Evolutionary conservation across 352 stramenopile genomes (phyloP).

Genomic region (Pythium pectinolyticum): DNA sequence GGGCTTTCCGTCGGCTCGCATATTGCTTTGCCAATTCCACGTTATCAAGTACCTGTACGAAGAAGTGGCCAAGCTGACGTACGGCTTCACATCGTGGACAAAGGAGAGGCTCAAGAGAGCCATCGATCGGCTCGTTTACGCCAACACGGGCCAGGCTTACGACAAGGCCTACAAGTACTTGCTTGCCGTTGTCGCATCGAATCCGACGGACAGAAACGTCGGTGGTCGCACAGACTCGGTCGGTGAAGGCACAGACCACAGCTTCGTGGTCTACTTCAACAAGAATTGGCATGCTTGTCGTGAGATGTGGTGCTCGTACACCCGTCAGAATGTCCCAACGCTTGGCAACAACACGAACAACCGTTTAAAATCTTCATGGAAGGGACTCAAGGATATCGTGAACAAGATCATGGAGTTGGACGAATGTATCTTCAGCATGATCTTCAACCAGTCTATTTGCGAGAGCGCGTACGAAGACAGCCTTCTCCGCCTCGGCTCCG

Average conservation of each 20-base stretch:
- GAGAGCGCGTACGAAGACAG: no score
- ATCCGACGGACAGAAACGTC: not conserved
- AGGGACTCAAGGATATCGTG: no score
- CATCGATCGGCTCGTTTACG: not conserved
- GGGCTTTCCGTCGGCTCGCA: conserved; percentile 1
- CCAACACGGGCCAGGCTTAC: not conserved
- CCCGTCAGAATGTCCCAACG: not conserved
- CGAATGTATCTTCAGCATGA: no score
- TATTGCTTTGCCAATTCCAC: conserved; percentile 29
- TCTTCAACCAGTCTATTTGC: no score
- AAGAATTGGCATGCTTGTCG: not conserved
- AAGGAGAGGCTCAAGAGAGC: not conserved
- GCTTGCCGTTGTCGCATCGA: not conserved
- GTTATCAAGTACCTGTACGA: conserved; percentile 22
- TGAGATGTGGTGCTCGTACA: not conserved
- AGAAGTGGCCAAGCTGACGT: not conserved
- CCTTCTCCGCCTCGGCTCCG: no score
- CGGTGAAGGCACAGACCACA: not conserved
- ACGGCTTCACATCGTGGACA: not conserved
- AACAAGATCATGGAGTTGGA: no score
- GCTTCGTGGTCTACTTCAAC: not conserved
- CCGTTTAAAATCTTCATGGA: no score
- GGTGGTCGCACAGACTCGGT: not conserved
- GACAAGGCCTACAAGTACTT: not conserved
- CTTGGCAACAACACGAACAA: not conserved